These are phyloP conservation scores for Sergeia podlipaevii DNA, from an alignment of 208 protist genomes.

Conservation along the genomic window DNA sequence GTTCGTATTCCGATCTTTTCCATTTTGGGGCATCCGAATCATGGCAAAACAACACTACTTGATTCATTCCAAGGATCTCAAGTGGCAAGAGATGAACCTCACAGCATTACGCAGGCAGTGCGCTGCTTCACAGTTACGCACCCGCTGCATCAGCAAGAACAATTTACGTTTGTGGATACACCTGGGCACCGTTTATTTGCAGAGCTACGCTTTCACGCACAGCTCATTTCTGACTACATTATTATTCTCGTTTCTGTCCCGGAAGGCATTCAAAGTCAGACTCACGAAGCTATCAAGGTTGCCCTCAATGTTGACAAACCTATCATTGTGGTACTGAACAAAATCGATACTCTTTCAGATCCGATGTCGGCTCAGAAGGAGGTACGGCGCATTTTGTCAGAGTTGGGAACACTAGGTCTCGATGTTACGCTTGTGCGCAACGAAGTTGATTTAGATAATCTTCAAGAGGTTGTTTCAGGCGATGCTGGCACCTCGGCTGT, in stretches of 20 bases:
- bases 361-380: conserved; percentile 28
- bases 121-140: conserved; percentile 59
- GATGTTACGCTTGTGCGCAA: conserved; percentile 55
- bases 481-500: neutral
- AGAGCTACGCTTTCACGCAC: conserved; percentile 74
- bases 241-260: conserved; percentile 78
- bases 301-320: conserved; percentile 84
- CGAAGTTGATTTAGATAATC: conserved; percentile 30
- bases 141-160: conserved; percentile 3
- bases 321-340: conserved; percentile 84
- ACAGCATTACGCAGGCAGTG: conserved; percentile 77
- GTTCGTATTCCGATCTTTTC: conserved; percentile 68
- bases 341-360: conserved; percentile 80
- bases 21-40: conserved; percentile 79
- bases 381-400: conserved; percentile 31
- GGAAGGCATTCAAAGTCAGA: conserved; percentile 82
- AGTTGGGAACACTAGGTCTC: conserved; percentile 61
- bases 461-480: conserved; percentile 1
- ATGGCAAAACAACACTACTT: conserved; percentile 90
- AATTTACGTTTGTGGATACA: conserved; percentile 88
- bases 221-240: conserved; percentile 61
- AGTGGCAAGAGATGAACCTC: conserved; percentile 49
- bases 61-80: conserved; percentile 62
- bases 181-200: conserved; percentile 85
- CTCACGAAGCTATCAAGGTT: conserved; percentile 81